These are phyloP conservation scores for Ustilago xerochloae DNA, from an alignment of 1,284 basidiomycete species.

Conservation along the genomic window DNA sequence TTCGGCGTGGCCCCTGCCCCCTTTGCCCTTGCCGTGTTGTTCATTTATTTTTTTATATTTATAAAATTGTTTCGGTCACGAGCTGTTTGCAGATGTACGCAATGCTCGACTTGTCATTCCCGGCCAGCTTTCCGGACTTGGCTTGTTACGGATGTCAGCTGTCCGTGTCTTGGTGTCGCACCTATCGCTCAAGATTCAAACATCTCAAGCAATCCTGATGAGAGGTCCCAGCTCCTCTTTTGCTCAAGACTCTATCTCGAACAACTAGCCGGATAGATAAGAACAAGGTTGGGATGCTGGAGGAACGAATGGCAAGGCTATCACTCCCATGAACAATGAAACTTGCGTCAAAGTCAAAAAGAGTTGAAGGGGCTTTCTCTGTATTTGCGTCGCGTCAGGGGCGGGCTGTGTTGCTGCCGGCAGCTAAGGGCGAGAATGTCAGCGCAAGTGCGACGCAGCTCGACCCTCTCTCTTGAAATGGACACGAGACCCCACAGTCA, in stretches of 20 bases:
- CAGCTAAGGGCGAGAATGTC: neutral
- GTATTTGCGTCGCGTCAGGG: neutral
- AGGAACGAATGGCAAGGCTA: no score
- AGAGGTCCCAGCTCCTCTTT: neutral
- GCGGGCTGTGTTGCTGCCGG: conserved; percentile 20
- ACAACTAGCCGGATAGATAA: neutral
- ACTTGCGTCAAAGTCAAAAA: neutral
- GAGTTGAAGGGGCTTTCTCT: neutral
- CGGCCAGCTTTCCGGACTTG: conserved; percentile 14
- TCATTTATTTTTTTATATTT: conserved; percentile 3
- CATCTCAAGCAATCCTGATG: no score
- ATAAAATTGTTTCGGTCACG: neutral
- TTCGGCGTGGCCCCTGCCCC: neutral
- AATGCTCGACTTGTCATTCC: neutral
- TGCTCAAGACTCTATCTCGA: neutral
- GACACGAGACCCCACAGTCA: conserved; percentile 40
- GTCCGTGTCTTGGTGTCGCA: neutral
- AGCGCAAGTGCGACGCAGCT: conserved; percentile 4
- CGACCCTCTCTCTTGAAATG: conserved; percentile 5
- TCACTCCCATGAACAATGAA: neutral
- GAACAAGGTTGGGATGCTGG: neutral
- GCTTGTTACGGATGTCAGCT: neutral
- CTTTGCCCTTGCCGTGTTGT: conserved; percentile 5
- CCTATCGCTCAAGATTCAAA: neutral
- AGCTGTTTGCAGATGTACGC: neutral